Base-by-base conservation (phyloP, 441 rosid species). In the Pelargonium fulgidum region DNA sequence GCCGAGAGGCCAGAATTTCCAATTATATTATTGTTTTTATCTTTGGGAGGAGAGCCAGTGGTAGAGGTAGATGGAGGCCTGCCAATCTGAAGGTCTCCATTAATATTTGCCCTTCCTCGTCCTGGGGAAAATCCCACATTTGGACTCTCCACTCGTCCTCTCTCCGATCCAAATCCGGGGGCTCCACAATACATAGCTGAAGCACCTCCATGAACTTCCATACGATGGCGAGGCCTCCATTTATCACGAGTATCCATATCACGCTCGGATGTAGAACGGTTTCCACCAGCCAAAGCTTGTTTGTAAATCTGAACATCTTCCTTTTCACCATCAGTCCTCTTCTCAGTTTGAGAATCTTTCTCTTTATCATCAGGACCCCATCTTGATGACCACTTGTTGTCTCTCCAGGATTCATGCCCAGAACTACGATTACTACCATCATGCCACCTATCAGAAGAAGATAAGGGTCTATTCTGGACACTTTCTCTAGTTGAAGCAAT, bases 291-390 rank as follows among this genome's bases (percentile, higher is more conserved):
- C 66, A 83, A 69, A 69, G 83, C 70, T 67, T 79, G 89, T 54
- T 74, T 83, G 42, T 92, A 96, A n/a, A 4, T 77, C 44, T 79
- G 85, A 68, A 69, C 48, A 70, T 86, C 93, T 68, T 89, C 94
- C 76, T 84, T 87, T 58, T 87, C 89, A 71, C 42, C 72, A 71
- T 88, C 92, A 44, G 81, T 71, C 83, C 75, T 86, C 81, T 83
- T 94, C 74, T 88, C 97, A 26, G 5, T 64, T 45, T 84, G 91
- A 33, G 87, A 75, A 50, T 87, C 98, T 79, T 84, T 94, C 71
- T 89, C 99, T 76, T 87, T 94, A 62, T 90, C 99, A 19, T 90
- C 98, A 66, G 97, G 98, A 74, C 99, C 99, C 99, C 98, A 94
- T 70, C 98, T 84, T 12, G 96, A 85, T 42, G 98, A 89, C 99